phyloP scores from a whole-genome alignment of 2,329 filamentous ascomycete species.

The Fonsecaea nubica region DNA sequence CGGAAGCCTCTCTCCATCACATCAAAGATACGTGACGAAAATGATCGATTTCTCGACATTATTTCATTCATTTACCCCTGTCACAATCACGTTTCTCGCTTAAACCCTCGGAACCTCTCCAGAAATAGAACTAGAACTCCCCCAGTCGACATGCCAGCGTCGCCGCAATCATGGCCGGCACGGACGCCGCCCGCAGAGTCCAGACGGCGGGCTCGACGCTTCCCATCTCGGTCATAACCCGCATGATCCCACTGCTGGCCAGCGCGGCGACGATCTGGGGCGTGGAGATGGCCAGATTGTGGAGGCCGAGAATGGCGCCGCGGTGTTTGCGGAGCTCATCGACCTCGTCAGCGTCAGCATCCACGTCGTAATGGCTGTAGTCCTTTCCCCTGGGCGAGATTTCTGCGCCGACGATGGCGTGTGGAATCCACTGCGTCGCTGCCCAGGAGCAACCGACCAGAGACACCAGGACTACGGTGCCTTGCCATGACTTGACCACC shows the following conservation, averaged over 20 bases:
- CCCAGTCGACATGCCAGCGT: background rate
- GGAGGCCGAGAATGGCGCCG: constrained; percentile 4
- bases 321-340: background rate
- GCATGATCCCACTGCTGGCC: constrained; percentile 5
- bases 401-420: constrained; percentile 1
- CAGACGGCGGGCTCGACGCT: constrained; percentile 6
- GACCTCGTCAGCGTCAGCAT: background rate
- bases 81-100: no score
- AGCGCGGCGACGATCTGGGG: background rate
- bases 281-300: constrained; percentile 5
- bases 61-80: no score
- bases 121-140: background rate
- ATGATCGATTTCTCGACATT: no score
- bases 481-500: constrained; percentile 1
- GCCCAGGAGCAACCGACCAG: constrained; percentile 9
- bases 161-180: constrained; percentile 6
- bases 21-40: no score
- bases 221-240: background rate
- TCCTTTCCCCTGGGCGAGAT: constrained; percentile 1
- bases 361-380: background rate
- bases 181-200: background rate
- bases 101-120: no score
- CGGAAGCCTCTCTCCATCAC: no score
- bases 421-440: constrained; percentile 5
- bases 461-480: constrained; percentile 7